Percentiles rank a stretch among this genome's conserved stretches.
Evolutionary conservation across 2,329 filamentous ascomycete genomes (phyloP).

Genomic region (Teratosphaeria epicoccoides): DNA sequence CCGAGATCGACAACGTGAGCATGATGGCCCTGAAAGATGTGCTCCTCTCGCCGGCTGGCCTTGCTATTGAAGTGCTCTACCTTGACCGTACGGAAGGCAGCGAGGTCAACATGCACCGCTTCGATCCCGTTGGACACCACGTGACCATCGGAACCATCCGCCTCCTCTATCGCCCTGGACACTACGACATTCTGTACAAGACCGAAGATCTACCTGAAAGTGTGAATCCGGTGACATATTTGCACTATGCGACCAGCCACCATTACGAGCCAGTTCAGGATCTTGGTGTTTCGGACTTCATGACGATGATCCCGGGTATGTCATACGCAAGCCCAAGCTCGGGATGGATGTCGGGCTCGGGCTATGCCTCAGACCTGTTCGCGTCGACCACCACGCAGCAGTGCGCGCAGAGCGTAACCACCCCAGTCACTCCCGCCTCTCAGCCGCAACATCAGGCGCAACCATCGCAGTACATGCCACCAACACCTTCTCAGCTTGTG

Average conservation of each 20-base stretch:
- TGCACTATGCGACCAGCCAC: conserved; percentile 22
- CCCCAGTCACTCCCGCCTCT: conserved; percentile 12
- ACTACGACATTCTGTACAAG: conserved; percentile 91
- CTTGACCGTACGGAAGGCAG: conserved; percentile 74
- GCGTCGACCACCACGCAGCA: conserved; percentile 12
- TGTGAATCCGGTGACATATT: conserved; percentile 25
- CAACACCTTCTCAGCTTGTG: conserved; percentile 18
- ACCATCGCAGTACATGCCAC: conserved; percentile 15
- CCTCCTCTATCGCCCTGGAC: conserved; percentile 61
- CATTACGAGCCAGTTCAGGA: conserved; percentile 19
- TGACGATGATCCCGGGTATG: conserved; percentile 38
- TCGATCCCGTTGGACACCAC: conserved; percentile 38
- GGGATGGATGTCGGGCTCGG: conserved; percentile 15
- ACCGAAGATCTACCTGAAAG: conserved; percentile 38
- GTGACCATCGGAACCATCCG: conserved; percentile 52
- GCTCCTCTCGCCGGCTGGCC: conserved; percentile 65
- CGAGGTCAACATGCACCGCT: conserved; percentile 61
- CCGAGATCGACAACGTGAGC: conserved; percentile 87
- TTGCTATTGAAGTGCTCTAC: conserved; percentile 81
- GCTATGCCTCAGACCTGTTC: conserved; percentile 19
- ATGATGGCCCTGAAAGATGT: conserved; percentile 67
- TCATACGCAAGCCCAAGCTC: conserved; percentile 23
- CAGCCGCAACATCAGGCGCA: conserved; percentile 21
- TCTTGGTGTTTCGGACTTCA: conserved; percentile 28
- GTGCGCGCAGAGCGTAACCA: conserved; percentile 13